Conservation (phyloP, 371 early-diverging fungal genomes). For the Mortierella sp. region DNA sequence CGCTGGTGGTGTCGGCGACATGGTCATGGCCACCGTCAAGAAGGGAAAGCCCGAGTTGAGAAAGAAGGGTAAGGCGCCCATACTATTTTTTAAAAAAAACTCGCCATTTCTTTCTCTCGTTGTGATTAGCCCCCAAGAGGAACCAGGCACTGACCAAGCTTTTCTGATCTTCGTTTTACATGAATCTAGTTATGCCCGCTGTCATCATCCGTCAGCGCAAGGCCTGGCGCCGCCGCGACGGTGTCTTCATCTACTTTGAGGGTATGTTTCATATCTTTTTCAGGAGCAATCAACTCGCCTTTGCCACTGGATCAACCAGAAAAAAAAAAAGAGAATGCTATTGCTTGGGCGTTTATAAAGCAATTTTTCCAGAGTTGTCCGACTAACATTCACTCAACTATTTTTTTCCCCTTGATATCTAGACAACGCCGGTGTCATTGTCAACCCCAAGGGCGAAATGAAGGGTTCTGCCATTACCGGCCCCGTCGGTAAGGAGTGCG, state of each 20-base stretch:
- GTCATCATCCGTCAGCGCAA: slow-evolving; percentile 99
- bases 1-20: slow-evolving; percentile 99
- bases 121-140: background rate
- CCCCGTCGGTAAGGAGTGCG: slow-evolving; percentile 99
- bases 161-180: background rate
- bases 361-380: too few relatives aligned
- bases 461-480: slow-evolving; percentile 99
- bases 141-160: background rate
- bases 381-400: background rate
- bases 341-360: too few relatives aligned
- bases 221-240: slow-evolving; percentile 99
- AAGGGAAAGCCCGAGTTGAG: slow-evolving; percentile 99
- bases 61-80: slow-evolving; percentile 90
- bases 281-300: too few relatives aligned
- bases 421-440: slow-evolving; percentile 98
- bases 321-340: too few relatives aligned
- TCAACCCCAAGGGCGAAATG: slow-evolving; percentile 99
- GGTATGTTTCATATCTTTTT: slow-evolving; percentile 59
- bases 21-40: slow-evolving; percentile 99
- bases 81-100: slow-evolving; percentile 2
- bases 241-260: slow-evolving; percentile 99
- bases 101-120: too few relatives aligned
- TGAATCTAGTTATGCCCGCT: slow-evolving; percentile 91
- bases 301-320: too few relatives aligned
- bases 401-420: slow-evolving; percentile 25